A percentile compares a stretch with the other conserved stretches of the same genome.
phyloP scores from a whole-genome alignment of 345 rosid species.

The Turritis glabra region DNA sequence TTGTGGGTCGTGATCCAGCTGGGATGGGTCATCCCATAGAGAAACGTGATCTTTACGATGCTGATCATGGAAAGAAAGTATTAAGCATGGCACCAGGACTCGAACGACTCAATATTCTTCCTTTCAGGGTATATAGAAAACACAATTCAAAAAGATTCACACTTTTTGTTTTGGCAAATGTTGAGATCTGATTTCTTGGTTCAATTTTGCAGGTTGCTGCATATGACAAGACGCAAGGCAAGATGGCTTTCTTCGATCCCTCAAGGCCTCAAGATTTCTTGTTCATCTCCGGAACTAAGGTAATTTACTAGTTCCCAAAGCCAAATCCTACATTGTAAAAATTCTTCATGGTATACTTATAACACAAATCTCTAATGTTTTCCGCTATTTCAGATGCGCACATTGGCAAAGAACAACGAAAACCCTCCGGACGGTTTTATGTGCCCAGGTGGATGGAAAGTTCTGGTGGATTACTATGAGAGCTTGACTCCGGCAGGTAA shows the following conservation, averaged over 20 bases:
- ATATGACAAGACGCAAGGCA: slow-evolving; percentile 90
- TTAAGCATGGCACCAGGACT: slow-evolving; percentile 97
- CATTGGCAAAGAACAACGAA: slow-evolving; percentile 91
- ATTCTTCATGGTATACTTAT: not conserved
- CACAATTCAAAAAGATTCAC: slow-evolving; percentile 3
- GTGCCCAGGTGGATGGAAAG: slow-evolving; percentile 98
- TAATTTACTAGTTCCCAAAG: slow-evolving; percentile 21
- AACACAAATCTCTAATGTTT: not conserved
- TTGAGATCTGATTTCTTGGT: slow-evolving; percentile 9
- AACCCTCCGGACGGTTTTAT: slow-evolving; percentile 94
- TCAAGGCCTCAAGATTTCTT: slow-evolving; percentile 85
- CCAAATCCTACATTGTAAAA: not conserved
- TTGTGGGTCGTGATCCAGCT: slow-evolving; percentile 99
- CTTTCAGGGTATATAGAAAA: slow-evolving; percentile 67
- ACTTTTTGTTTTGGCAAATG: not conserved
- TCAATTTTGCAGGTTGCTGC: slow-evolving; percentile 69
- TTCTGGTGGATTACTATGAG: slow-evolving; percentile 84
- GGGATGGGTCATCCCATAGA: slow-evolving; percentile 98
- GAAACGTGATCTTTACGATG: slow-evolving; percentile 92
- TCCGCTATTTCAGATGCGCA: slow-evolving; percentile 61
- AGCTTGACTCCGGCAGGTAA: slow-evolving; percentile 55
- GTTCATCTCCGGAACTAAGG: slow-evolving; percentile 98
- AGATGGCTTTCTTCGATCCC: slow-evolving; percentile 98
- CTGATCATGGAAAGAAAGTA: slow-evolving; percentile 98
- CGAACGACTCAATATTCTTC: slow-evolving; percentile 93